Evolutionary conservation across 2,329 filamentous ascomycete genomes (phyloP), one percentile per base, ranked within the genome.

Genomic region (Ampelomyces quisqualis): DNA sequence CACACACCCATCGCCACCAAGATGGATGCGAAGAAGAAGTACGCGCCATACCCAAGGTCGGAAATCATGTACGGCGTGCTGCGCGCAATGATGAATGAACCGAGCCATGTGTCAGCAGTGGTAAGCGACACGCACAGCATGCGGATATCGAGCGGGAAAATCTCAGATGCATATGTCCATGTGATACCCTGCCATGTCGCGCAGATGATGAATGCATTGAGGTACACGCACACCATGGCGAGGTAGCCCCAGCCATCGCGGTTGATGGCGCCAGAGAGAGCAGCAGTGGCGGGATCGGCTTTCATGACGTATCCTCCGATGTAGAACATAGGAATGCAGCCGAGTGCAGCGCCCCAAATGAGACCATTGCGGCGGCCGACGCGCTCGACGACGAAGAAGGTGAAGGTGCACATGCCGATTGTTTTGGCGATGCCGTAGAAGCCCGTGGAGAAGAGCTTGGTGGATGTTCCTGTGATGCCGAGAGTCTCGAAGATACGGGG

Each of bases 221-320:
- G 64, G 65, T 79, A 79, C 17, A 80, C 73, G 55, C 75, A 76
- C 2, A 76, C 76, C 21, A 77, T 78, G 6, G 77, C 77, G 10
- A 77, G 70, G 42, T 75, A 73, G 0, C 77, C 77, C 41, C 75
- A 76, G 3, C 71, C 73, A 5, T 69, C 58, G 0, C 73, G 73
- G 5, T 70, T 64, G 2, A 72, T 56, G 9, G 65, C 60, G 6
- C 75, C 76, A 2, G 53, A 50, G 2, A 54, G 40, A 27, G 77
- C 75, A 15, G 72, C 70, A 1, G 55, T 65, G 7, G 73, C 70
- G 0, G 77, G 76, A 34, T 77, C 73, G 2, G 72, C 73, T 31
- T 74, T 72, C 58, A 76, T 75, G 26, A 79, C 76, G 45, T 79
- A 80, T 5, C 73, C 73, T 0, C 76, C 77, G 2, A 79, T 72